phyloP scores from a whole-genome alignment of 768 basidiomycete species.

The Boletus huronensis region DNA sequence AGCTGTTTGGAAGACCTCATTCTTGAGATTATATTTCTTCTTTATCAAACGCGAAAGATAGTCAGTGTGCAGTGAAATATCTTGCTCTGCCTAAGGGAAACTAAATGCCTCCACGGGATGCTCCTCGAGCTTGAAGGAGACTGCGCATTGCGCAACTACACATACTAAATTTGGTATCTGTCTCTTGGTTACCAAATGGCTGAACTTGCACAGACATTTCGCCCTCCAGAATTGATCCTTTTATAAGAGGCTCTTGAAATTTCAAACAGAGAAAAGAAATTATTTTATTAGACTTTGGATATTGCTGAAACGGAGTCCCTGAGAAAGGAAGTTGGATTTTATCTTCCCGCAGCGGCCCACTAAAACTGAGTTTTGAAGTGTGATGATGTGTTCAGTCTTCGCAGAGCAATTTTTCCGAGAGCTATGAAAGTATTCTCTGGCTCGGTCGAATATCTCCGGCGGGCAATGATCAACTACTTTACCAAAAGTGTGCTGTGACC shows the following conservation, averaged over 20 bases:
- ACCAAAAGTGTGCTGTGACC: conserved; percentile 33
- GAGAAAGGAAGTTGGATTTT: background rate
- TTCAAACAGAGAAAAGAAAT: background rate
- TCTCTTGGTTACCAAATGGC: background rate
- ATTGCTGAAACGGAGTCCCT: background rate
- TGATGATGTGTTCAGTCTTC: background rate
- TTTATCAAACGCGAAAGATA: background rate
- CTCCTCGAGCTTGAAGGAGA: too few relatives aligned
- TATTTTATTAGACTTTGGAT: background rate
- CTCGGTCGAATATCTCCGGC: conserved; percentile 15
- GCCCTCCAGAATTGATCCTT: background rate
- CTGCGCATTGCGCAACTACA: conserved; percentile 7
- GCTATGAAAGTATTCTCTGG: background rate
- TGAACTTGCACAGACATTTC: background rate
- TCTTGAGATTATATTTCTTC: background rate
- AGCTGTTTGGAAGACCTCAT: background rate
- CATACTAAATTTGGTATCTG: conserved; percentile 27
- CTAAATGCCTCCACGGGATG: background rate
- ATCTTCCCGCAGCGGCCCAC: background rate
- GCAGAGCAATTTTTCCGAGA: background rate
- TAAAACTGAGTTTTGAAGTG: background rate
- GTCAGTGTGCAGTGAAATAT: background rate
- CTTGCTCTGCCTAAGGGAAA: background rate
- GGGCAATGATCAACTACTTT: conserved; percentile 33
- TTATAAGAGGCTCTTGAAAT: background rate